These are phyloP conservation scores for Boletus huronensis DNA, from an alignment of 768 basidiomycete genomes.

Conservation along the genomic window DNA sequence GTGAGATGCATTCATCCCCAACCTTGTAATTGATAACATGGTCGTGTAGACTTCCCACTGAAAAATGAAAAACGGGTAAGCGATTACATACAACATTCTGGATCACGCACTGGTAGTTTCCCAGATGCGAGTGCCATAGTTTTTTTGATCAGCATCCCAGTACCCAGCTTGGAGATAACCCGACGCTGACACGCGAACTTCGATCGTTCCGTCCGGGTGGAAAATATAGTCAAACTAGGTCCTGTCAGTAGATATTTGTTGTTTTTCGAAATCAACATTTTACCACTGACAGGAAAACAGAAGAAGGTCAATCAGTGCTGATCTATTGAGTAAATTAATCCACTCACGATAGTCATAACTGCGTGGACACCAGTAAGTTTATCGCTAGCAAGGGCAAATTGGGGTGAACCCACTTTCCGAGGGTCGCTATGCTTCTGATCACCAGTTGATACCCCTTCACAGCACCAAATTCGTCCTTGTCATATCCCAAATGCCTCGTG, in stretches of 20 bases:
- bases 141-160: conserved; percentile 47
- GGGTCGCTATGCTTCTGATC: conserved; percentile 54
- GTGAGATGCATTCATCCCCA: not conserved
- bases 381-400: not conserved
- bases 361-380: not conserved
- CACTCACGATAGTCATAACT: conserved; percentile 56
- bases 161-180: conserved; percentile 67
- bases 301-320: not conserved
- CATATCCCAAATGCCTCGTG: conserved; percentile 53
- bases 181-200: conserved; percentile 64
- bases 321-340: not conserved
- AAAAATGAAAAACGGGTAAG: not conserved
- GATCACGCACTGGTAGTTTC: conserved; percentile 48
- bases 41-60: conserved; percentile 66
- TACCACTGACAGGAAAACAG: conserved; percentile 29
- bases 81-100: not conserved
- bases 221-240: conserved; percentile 62
- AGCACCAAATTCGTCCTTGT: conserved; percentile 55
- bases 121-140: conserved; percentile 54
- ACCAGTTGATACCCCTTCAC: conserved; percentile 58
- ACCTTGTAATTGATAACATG: conserved; percentile 65
- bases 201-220: conserved; percentile 63
- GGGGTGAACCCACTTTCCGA: conserved; percentile 52
- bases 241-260: conserved; percentile 2
- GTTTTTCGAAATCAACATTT: not conserved